Evolutionary conservation across 305 asterid species (phyloP).

Genomic region (Fraxinus dipetala): DNA sequence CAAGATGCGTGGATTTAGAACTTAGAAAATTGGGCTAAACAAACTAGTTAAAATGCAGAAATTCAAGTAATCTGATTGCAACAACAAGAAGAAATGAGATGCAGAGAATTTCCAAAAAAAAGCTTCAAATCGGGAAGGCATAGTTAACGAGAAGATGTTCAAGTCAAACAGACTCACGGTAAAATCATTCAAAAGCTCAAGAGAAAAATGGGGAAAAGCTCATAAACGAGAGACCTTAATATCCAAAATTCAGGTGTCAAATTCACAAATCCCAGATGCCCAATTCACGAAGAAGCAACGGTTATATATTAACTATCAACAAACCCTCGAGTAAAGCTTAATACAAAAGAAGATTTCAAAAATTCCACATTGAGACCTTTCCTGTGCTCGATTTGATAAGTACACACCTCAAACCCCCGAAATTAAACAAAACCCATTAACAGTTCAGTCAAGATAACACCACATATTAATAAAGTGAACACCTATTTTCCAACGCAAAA

Average conservation of each 20-base stretch:
- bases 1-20: not conserved
- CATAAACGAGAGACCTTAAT: not conserved
- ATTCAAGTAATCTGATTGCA: not conserved
- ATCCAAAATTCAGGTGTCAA: not conserved
- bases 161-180: not conserved
- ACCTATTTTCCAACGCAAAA: constrained; percentile 21
- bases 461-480: not conserved
- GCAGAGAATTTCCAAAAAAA: not conserved
- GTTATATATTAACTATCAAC: not conserved
- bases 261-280: not conserved
- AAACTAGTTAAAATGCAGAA: not conserved
- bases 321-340: not conserved
- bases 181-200: not conserved
- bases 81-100: not conserved
- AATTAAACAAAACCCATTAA: constrained; percentile 13
- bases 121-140: not conserved
- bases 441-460: constrained; percentile 16
- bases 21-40: not conserved
- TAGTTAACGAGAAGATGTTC: not conserved
- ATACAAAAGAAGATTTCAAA: not conserved
- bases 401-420: not conserved
- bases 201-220: not conserved
- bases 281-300: not conserved
- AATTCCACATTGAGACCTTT: not conserved
- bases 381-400: not conserved